Conservation (phyloP, 306 rosid species). For the Delonix regia region DNA sequence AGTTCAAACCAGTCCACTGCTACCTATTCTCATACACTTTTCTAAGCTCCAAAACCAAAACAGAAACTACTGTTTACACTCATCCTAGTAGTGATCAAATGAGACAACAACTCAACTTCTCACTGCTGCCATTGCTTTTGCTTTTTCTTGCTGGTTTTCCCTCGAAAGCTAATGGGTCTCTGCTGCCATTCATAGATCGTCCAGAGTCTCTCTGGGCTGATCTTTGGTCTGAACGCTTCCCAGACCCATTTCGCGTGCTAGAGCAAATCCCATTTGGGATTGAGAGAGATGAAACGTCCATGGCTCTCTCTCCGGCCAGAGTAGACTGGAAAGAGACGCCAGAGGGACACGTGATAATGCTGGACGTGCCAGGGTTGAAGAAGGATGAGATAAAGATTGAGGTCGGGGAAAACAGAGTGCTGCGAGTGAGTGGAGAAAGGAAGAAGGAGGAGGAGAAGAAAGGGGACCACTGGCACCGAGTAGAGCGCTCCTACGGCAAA, state of each 20-base stretch:
- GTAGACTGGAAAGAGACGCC: conserved; percentile 80
- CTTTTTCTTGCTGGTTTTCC: conserved; percentile 26
- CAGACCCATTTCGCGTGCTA: conserved; percentile 61
- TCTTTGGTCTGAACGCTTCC: conserved; percentile 48
- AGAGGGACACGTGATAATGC: conserved; percentile 59
- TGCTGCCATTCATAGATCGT: conserved; percentile 57
- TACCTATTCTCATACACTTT: neutral
- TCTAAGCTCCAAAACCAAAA: neutral
- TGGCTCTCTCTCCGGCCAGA: conserved; percentile 45
- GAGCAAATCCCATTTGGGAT: conserved; percentile 66
- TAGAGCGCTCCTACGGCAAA: conserved; percentile 65
- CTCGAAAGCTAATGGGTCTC: conserved; percentile 49
- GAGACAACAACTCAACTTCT: conserved; percentile 35
- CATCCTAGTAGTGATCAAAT: conserved; percentile 26
- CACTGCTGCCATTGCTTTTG: conserved; percentile 12
- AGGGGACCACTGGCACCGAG: conserved; percentile 68
- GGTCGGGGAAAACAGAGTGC: conserved; percentile 56
- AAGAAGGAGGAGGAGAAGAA: conserved; percentile 58
- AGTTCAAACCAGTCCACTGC: neutral
- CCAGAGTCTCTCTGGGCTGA: conserved; percentile 44
- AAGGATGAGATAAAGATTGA: conserved; percentile 69
- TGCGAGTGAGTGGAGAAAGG: conserved; percentile 74
- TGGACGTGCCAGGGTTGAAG: conserved; percentile 68
- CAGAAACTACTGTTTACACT: neutral
- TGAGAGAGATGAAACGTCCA: conserved; percentile 38